Percentiles rank a stretch among this genome's conserved stretches.
Conservation (phyloP, 768 basidiomycete genomes). For the Neoboletus brunneissimus region DNA sequence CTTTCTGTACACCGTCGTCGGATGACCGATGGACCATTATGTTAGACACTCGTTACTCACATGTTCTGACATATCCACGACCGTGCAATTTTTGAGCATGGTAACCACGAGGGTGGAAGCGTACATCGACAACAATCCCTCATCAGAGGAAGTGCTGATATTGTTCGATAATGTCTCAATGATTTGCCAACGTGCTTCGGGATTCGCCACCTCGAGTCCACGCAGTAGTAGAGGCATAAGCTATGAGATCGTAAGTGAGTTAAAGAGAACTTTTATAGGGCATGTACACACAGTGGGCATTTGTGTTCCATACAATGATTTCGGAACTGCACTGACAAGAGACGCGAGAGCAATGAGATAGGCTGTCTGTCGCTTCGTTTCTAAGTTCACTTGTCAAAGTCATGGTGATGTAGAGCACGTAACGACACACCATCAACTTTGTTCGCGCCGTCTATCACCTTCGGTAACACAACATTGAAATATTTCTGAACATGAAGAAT, state of each 20-base stretch:
- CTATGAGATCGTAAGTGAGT: conserved; percentile 39
- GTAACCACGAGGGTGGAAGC: conserved; percentile 65
- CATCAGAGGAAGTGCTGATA: conserved; percentile 54
- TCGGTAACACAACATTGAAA: conserved; percentile 68
- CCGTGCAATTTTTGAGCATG: conserved; percentile 66
- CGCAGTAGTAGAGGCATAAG: conserved; percentile 86
- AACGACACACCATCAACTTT: conserved; percentile 46
- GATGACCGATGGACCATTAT: not conserved
- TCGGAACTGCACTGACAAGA: conserved; percentile 77
- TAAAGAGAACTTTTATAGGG: not conserved
- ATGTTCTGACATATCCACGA: conserved; percentile 49
- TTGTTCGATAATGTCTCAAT: conserved; percentile 76
- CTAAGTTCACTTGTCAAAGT: conserved; percentile 32
- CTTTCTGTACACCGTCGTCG: conserved; percentile 46
- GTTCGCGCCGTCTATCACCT: conserved; percentile 66
- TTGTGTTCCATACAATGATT: conserved; percentile 65
- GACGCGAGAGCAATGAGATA: conserved; percentile 82
- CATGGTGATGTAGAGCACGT: not conserved
- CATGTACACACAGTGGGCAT: conserved; percentile 51
- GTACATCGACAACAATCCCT: conserved; percentile 60
- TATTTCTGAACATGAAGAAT: conserved; percentile 75
- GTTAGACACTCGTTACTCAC: conserved; percentile 38
- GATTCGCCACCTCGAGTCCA: conserved; percentile 74
- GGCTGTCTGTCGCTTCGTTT: conserved; percentile 53
- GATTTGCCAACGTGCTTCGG: conserved; percentile 71